Conservation (phyloP, 2,329 filamentous ascomycete species). For the Sporothrix variecibatus region DNA sequence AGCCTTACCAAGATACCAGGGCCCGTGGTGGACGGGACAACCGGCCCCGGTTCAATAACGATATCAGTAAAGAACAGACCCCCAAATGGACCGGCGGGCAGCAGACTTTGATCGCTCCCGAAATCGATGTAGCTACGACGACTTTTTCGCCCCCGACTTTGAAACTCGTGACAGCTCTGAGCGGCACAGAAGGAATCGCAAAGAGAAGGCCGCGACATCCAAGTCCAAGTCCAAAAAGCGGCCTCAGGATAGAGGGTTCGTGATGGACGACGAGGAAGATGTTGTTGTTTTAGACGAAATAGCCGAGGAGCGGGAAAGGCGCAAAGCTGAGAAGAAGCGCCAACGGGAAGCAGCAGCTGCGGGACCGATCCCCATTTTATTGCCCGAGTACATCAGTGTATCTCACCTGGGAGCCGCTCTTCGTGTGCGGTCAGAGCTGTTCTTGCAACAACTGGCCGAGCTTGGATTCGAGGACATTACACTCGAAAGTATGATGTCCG, state of each 20-base stretch:
- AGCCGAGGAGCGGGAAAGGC: conserved; percentile 44
- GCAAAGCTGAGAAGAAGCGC: conserved; percentile 47
- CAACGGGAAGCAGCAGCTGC: conserved; percentile 42
- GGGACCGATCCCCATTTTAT: conserved; percentile 61
- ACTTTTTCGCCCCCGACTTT: neutral
- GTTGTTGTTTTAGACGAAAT: conserved; percentile 43
- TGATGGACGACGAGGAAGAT: conserved; percentile 46
- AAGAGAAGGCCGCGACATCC: conserved; percentile 10
- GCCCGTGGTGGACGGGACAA: neutral
- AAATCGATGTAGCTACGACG: neutral
- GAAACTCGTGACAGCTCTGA: neutral
- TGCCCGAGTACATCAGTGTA: conserved; percentile 93
- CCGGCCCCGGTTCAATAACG: no score
- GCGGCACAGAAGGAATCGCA: conserved; percentile 21
- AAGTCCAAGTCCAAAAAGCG: conserved; percentile 20
- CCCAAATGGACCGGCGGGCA: neutral
- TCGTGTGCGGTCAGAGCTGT: conserved; percentile 68
- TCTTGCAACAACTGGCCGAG: conserved; percentile 73
- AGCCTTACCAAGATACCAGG: neutral
- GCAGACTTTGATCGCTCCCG: neutral
- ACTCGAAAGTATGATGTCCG: conserved; percentile 81
- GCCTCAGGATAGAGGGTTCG: neutral
- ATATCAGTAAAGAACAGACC: neutral
- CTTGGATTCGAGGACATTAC: conserved; percentile 88
- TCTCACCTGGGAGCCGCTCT: conserved; percentile 75